A percentile compares a stretch with the other conserved stretches of the same genome.
Evolutionary conservation across 225 moss, liverwort and hornwort species (phyloP).

Genomic region (Marchantia paleacea): DNA sequence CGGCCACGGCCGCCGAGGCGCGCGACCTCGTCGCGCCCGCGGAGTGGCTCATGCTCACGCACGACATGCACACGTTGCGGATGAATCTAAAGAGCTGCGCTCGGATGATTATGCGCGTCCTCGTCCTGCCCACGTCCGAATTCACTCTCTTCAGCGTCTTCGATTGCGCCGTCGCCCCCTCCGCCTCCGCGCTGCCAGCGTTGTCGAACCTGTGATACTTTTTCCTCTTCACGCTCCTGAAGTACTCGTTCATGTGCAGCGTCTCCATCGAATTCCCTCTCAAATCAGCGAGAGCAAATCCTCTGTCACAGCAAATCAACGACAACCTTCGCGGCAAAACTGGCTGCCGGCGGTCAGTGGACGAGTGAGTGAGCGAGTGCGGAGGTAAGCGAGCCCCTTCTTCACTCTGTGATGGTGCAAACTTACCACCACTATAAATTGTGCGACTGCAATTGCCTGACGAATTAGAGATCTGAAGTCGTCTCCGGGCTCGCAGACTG

Average conservation of each 20-base stretch:
- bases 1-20: constrained; percentile 9
- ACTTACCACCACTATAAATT: no score
- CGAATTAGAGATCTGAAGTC: no score
- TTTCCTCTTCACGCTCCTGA: constrained; percentile 1
- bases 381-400: not conserved
- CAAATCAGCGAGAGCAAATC: not conserved
- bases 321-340: not conserved
- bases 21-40: not conserved
- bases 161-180: not conserved
- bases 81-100: not conserved
- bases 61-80: not conserved
- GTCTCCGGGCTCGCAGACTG: no score
- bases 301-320: not conserved
- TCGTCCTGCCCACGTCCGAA: constrained; percentile 10
- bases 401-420: not conserved
- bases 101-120: constrained; percentile 1
- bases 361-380: not conserved
- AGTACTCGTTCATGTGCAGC: not conserved
- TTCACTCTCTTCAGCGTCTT: constrained; percentile 1
- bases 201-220: constrained; percentile 12
- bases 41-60: constrained; percentile 4
- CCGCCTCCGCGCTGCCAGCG: not conserved
- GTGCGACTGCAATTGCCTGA: no score
- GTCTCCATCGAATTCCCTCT: constrained; percentile 1
- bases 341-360: not conserved